Conservation (phyloP, 1,284 basidiomycete genomes). For the Ceratobasidium sp. region DNA sequence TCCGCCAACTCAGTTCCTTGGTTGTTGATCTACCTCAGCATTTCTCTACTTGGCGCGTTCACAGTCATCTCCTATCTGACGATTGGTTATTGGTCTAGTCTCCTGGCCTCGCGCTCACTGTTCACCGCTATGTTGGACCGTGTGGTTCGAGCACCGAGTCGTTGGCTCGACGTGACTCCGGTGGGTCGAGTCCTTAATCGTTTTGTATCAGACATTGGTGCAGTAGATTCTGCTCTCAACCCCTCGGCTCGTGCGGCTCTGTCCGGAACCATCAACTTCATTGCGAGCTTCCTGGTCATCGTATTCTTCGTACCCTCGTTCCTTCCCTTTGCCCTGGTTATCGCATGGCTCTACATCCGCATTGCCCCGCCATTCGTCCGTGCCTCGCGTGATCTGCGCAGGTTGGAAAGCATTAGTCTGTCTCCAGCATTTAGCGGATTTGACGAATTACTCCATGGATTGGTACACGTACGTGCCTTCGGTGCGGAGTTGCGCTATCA, state of each 20-base stretch:
- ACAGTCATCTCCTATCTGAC: constrained; percentile 62
- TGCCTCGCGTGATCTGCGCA: constrained; percentile 72
- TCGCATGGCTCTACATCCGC: constrained; percentile 73
- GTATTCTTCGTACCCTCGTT: constrained; percentile 70
- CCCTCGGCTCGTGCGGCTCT: constrained; percentile 63
- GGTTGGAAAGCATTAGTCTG: constrained; percentile 71
- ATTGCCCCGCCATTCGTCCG: constrained; percentile 72
- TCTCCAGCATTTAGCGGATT: constrained; percentile 78
- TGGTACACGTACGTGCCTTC: constrained; percentile 81
- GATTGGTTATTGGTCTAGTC: constrained; percentile 70
- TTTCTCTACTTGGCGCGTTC: constrained; percentile 63
- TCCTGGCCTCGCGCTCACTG: constrained; percentile 66
- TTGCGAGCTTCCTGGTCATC: constrained; percentile 71
- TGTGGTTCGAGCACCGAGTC: constrained; percentile 64
- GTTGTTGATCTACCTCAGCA: constrained; percentile 68
- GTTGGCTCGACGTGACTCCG: constrained; percentile 74
- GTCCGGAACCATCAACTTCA: constrained; percentile 64
- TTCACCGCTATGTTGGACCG: constrained; percentile 62
- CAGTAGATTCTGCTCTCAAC: constrained; percentile 68
- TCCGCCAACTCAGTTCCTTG: constrained; percentile 65
- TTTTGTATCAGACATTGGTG: constrained; percentile 81
- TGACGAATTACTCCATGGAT: constrained; percentile 77
- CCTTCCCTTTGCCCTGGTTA: constrained; percentile 67
- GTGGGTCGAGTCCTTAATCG: constrained; percentile 78
- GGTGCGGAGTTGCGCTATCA: constrained; percentile 81